These are phyloP conservation scores for Castanospermum australe DNA, from an alignment of 306 rosid species.

Conservation along the genomic window DNA sequence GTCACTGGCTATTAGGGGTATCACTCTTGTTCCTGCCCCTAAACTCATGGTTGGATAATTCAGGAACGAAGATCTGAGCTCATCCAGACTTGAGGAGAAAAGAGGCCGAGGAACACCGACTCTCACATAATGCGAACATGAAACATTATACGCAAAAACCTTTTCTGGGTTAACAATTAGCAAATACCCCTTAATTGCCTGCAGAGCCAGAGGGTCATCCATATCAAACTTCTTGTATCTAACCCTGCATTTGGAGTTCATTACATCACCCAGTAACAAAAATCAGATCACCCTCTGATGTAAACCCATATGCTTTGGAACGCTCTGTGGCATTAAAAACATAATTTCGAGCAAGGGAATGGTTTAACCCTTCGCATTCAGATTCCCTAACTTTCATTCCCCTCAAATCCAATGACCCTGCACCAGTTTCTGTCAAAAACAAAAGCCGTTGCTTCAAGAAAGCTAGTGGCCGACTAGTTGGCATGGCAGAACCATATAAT, in stretches of 20 bases:
- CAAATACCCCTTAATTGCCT: slow-evolving; percentile 81
- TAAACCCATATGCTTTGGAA: slow-evolving; percentile 85
- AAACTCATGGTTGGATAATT: slow-evolving; percentile 50
- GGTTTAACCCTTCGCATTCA: slow-evolving; percentile 89
- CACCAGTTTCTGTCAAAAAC: slow-evolving; percentile 88
- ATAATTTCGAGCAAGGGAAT: slow-evolving; percentile 68
- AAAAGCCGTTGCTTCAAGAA: slow-evolving; percentile 92
- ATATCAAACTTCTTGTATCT: slow-evolving; percentile 80
- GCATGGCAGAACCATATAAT: slow-evolving; percentile 57
- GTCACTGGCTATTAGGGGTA: slow-evolving; percentile 82
- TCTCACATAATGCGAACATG: slow-evolving; percentile 85
- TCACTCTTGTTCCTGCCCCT: slow-evolving; percentile 34
- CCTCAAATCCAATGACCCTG: slow-evolving; percentile 90
- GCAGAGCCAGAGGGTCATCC: slow-evolving; percentile 72
- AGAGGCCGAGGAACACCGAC: slow-evolving; percentile 68
- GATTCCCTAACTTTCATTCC: slow-evolving; percentile 81
- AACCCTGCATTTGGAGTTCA: slow-evolving; percentile 93
- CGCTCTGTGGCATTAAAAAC: slow-evolving; percentile 82
- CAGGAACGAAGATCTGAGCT: slow-evolving; percentile 72
- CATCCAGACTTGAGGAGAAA: slow-evolving; percentile 72
- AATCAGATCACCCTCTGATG: slow-evolving; percentile 78
- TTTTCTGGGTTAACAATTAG: slow-evolving; percentile 58
- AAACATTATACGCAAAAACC: slow-evolving; percentile 71
- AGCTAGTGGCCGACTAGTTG: slow-evolving; percentile 64
- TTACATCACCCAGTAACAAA: slow-evolving; percentile 75